phyloP scores from a whole-genome alignment of 1,139 yeast genomes.

The Kazachstania sp. region DNA sequence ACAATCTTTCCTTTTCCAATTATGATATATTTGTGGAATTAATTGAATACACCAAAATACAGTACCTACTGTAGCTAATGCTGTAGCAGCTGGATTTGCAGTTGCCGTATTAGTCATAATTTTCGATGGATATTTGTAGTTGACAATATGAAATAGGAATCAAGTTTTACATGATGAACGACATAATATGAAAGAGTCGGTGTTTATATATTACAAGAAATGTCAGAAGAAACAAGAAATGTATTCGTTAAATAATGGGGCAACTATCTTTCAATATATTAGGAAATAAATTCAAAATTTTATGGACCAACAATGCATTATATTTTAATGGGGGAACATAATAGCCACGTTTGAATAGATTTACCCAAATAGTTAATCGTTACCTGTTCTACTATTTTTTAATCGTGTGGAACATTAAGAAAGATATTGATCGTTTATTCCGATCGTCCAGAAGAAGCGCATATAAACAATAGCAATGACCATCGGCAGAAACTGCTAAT shows the following conservation, averaged over 20 bases:
- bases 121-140: background rate
- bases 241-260: too few relatives aligned
- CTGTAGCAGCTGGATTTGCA: conserved; percentile 47
- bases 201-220: too few relatives aligned
- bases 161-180: too few relatives aligned
- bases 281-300: too few relatives aligned
- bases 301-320: too few relatives aligned
- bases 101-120: background rate
- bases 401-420: background rate
- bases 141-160: too few relatives aligned
- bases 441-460: background rate
- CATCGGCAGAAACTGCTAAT: background rate
- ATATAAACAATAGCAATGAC: background rate
- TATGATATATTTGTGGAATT: conserved; percentile 71
- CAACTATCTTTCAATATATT: too few relatives aligned
- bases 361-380: background rate
- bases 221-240: too few relatives aligned
- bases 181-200: too few relatives aligned
- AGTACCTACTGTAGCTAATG: conserved; percentile 79
- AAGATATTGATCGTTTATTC: background rate
- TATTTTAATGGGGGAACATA: too few relatives aligned
- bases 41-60: conserved; percentile 86
- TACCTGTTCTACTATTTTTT: background rate
- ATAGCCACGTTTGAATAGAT: too few relatives aligned
- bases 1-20: conserved; percentile 66